Evolutionary conservation across 2,329 filamentous ascomycete genomes (phyloP).

Genomic region (Scytalidium sp.): DNA sequence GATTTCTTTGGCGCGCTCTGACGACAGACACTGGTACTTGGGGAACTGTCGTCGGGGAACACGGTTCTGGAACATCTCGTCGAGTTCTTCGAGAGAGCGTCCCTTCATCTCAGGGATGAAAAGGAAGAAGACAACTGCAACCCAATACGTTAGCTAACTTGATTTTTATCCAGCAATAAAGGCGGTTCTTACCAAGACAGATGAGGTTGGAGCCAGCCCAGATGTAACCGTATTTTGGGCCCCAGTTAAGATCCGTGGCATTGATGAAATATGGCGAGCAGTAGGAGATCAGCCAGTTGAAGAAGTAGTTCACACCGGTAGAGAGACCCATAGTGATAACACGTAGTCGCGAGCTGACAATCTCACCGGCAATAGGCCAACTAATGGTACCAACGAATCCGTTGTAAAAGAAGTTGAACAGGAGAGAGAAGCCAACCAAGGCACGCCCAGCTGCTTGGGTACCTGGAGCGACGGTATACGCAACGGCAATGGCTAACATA

Average conservation of each 20-base stretch:
- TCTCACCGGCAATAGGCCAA: conserved; percentile 1
- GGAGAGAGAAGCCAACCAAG: conserved; percentile 46
- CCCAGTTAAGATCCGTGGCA: conserved; percentile 38
- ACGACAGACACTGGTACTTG: not conserved
- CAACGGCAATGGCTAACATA: conserved; percentile 50
- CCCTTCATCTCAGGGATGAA: conserved; percentile 30
- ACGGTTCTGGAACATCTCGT: conserved; percentile 8
- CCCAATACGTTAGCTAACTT: not conserved
- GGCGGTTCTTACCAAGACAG: not conserved
- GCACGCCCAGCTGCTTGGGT: conserved; percentile 36
- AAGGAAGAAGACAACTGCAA: conserved; percentile 31
- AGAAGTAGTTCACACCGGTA: conserved; percentile 44
- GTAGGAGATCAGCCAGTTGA: conserved; percentile 44
- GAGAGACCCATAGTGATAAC: conserved; percentile 47
- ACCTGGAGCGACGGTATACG: conserved; percentile 43
- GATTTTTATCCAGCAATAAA: too few relatives aligned
- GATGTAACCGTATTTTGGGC: conserved; percentile 41
- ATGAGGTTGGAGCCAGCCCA: conserved; percentile 31
- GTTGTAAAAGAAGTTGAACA: conserved; percentile 22
- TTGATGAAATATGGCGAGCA: conserved; percentile 47
- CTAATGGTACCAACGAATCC: conserved; percentile 13
- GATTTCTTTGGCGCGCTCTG: not conserved
- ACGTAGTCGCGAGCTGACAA: not conserved
- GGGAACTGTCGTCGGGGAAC: conserved; percentile 5
- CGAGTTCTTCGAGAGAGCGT: conserved; percentile 9